phyloP scores from a whole-genome alignment of 83 land plant genomes.

The Larix sibirica region DNA sequence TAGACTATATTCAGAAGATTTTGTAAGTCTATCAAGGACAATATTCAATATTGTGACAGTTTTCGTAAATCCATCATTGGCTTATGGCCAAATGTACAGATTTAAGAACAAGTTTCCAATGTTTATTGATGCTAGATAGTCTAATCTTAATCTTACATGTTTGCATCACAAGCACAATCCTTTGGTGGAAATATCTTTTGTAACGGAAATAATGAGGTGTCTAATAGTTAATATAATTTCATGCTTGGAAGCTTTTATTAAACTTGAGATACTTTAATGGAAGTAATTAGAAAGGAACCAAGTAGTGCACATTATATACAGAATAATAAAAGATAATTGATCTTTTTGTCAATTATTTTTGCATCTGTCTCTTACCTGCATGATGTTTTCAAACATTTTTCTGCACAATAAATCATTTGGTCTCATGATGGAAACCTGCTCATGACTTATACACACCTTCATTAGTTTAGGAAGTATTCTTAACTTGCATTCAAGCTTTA shows the following conservation, averaged over 20 bases:
- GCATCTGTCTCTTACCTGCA: neutral
- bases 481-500: neutral
- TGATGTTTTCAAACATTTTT: neutral
- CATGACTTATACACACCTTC: neutral
- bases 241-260: neutral
- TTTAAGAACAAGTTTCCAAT: neutral
- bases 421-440: neutral
- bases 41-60: too few species aligned
- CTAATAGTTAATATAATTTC: neutral
- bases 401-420: neutral
- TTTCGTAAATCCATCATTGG: neutral
- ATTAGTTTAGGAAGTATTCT: neutral
- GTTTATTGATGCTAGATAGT: neutral
- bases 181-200: neutral
- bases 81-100: neutral
- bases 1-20: too few species aligned
- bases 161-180: neutral
- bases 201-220: neutral
- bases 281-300: neutral
- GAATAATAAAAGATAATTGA: too few species aligned
- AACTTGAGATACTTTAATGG: constrained; percentile 2
- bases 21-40: too few species aligned
- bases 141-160: neutral
- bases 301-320: neutral
- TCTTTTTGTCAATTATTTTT: neutral